These are phyloP conservation scores for Calonectria henricotiae DNA, from an alignment of 2,329 filamentous ascomycete genomes.

Conservation along the genomic window DNA sequence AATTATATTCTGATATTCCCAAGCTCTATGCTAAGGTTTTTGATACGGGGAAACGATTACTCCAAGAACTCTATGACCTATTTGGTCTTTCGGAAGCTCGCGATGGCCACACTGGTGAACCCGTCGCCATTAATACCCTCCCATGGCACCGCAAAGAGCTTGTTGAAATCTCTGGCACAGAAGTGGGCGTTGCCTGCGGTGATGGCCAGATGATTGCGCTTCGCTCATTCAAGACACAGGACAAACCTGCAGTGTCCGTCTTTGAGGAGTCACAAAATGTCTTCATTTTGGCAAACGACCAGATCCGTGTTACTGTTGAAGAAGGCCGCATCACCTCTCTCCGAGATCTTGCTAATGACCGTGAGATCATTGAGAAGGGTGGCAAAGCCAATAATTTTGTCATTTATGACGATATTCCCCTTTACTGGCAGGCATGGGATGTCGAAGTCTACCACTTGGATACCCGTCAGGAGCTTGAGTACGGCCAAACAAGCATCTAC, in stretches of 20 bases:
- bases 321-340: conserved; percentile 88
- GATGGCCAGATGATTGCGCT: conserved; percentile 69
- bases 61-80: conserved; percentile 78
- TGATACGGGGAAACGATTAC: conserved; percentile 79
- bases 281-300: conserved; percentile 85
- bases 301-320: conserved; percentile 81
- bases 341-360: conserved; percentile 80
- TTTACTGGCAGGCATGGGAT: conserved; percentile 99
- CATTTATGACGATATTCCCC: conserved; percentile 95
- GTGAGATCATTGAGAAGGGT: conserved; percentile 83
- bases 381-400: conserved; percentile 92
- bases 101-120: conserved; percentile 62
- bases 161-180: conserved; percentile 73
- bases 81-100: conserved; percentile 74
- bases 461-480: conserved; percentile 83
- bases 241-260: conserved; percentile 69
- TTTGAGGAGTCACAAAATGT: conserved; percentile 71
- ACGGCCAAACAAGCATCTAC: conserved; percentile 78
- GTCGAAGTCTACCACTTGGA: conserved; percentile 97
- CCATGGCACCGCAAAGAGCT: conserved; percentile 88
- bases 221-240: conserved; percentile 65
- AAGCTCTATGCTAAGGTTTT: conserved; percentile 89
- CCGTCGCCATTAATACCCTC: conserved; percentile 85
- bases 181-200: conserved; percentile 72
- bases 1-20: conserved; percentile 26